Evolutionary conservation across 2,329 filamentous ascomycete species (phyloP).

Genomic region (Stagonosporopsis tanaceti): DNA sequence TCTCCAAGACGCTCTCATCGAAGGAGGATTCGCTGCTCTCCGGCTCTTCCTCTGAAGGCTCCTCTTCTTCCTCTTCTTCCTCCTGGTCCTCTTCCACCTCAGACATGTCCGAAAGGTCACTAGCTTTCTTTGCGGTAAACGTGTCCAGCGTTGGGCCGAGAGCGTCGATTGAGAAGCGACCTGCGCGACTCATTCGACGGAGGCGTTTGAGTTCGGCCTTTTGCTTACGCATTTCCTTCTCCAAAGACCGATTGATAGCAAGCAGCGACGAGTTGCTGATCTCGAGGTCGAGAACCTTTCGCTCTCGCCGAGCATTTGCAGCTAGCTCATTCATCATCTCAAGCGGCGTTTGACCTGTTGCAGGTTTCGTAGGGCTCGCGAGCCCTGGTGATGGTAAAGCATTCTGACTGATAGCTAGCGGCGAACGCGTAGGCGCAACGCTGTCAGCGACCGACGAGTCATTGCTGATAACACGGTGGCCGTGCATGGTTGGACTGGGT

Average conservation of each 20-base stretch:
- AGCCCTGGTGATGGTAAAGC: conserved; percentile 38
- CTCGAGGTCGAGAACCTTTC: conserved; percentile 94
- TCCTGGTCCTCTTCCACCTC: conserved; percentile 43
- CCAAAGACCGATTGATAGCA: conserved; percentile 92
- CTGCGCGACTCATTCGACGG: conserved; percentile 83
- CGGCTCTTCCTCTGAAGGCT: conserved; percentile 55
- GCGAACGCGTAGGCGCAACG: conserved; percentile 36
- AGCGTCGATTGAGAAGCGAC: conserved; percentile 70
- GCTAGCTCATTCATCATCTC: conserved; percentile 78
- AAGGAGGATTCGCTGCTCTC: conserved; percentile 59
- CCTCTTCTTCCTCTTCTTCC: conserved; percentile 49
- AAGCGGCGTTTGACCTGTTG: conserved; percentile 54
- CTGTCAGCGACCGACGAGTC: conserved; percentile 37
- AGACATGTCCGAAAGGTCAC: conserved; percentile 50
- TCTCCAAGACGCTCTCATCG: conserved; percentile 58
- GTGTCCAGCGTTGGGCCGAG: conserved; percentile 58
- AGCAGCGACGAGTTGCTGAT: conserved; percentile 95
- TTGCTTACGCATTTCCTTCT: conserved; percentile 90
- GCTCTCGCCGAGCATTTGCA: conserved; percentile 86
- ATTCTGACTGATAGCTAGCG: conserved; percentile 32
- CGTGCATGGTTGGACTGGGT: conserved; percentile 46
- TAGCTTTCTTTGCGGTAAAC: conserved; percentile 37
- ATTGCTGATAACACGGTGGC: conserved; percentile 42
- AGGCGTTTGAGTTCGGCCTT: conserved; percentile 86
- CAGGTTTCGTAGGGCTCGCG: conserved; percentile 65